Conservation (phyloP, 352 stramenopile species). For the Globisporangium canariense region DNA sequence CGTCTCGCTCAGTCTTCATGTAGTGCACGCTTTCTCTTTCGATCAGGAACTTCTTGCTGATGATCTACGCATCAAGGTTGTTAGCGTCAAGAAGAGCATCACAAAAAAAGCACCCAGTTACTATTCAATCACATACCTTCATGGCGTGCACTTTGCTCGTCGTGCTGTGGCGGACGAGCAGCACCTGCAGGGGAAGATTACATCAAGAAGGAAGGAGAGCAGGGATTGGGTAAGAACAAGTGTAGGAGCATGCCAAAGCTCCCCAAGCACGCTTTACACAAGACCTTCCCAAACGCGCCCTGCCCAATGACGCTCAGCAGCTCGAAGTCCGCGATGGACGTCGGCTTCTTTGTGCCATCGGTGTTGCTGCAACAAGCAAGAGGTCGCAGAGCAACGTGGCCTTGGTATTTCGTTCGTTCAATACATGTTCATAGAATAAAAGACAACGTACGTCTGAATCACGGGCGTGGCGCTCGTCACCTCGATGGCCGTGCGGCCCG, state of each 20-base stretch:
- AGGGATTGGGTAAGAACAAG: background rate
- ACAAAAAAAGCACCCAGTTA: background rate
- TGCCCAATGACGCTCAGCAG: constrained; percentile 95
- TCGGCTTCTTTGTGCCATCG: constrained; percentile 32
- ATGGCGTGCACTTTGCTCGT: constrained; percentile 70
- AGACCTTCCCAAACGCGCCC: constrained; percentile 70
- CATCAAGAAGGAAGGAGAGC: background rate
- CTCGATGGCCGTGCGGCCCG: constrained; percentile 19
- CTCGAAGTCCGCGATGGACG: constrained; percentile 94
- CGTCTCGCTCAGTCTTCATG: constrained; percentile 80
- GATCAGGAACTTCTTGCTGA: constrained; percentile 80
- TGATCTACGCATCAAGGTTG: constrained; percentile 47
- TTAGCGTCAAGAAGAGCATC: background rate
- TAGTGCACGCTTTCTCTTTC: constrained; percentile 75
- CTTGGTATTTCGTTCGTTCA: background rate
- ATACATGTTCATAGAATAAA: background rate
- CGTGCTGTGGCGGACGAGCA: constrained; percentile 65
- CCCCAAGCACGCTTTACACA: background rate
- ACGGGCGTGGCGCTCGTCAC: constrained; percentile 9
- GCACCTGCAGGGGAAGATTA: constrained; percentile 30
- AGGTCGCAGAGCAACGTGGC: background rate
- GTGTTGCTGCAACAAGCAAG: background rate
- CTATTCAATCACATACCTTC: constrained; percentile 44
- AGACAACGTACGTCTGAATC: constrained; percentile 6
- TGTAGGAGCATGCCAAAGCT: background rate